A percentile compares a stretch with the other conserved stretches of the same genome.
Evolutionary conservation across 2,329 filamentous ascomycete species (phyloP).

Genomic region (Colletotrichum sp.): DNA sequence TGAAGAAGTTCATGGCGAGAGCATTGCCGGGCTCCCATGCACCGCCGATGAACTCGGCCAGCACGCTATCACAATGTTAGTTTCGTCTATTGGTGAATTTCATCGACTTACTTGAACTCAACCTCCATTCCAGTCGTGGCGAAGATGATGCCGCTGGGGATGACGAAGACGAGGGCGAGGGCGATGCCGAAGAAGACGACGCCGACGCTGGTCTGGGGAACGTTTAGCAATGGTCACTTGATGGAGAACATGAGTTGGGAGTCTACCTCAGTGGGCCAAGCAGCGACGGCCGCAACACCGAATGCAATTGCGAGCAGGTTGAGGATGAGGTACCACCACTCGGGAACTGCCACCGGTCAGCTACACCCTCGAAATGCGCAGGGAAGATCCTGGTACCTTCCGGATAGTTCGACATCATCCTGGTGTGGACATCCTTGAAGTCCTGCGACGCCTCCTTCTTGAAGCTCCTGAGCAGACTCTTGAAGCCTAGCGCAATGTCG

Average conservation of each 20-base stretch:
- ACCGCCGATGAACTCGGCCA: slow-evolving; percentile 18
- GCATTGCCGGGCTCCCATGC: slow-evolving; percentile 10
- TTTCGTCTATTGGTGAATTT: no score
- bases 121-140: slow-evolving; percentile 47
- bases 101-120: slow-evolving; percentile 10
- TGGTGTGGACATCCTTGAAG: slow-evolving; percentile 45
- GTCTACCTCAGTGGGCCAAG: slow-evolving; percentile 39
- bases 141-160: slow-evolving; percentile 48
- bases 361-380: not conserved
- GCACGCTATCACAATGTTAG: slow-evolving; percentile 15
- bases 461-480: slow-evolving; percentile 33
- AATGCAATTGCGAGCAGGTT: slow-evolving; percentile 34
- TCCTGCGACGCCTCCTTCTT: slow-evolving; percentile 28
- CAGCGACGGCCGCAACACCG: slow-evolving; percentile 38
- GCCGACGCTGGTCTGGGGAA: slow-evolving; percentile 38
- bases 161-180: slow-evolving; percentile 44
- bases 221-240: not conserved
- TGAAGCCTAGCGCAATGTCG: slow-evolving; percentile 41
- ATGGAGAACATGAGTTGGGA: no score
- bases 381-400: slow-evolving; percentile 29
- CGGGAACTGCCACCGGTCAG: slow-evolving; percentile 34
- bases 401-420: slow-evolving; percentile 50
- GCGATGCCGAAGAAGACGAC: slow-evolving; percentile 48
- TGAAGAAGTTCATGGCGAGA: slow-evolving; percentile 14
- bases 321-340: slow-evolving; percentile 49